A percentile compares a stretch with the other conserved stretches of the same genome.
Evolutionary conservation across 208 protist genomes (phyloP).

Genomic region (Naegleria lovaniensis): DNA sequence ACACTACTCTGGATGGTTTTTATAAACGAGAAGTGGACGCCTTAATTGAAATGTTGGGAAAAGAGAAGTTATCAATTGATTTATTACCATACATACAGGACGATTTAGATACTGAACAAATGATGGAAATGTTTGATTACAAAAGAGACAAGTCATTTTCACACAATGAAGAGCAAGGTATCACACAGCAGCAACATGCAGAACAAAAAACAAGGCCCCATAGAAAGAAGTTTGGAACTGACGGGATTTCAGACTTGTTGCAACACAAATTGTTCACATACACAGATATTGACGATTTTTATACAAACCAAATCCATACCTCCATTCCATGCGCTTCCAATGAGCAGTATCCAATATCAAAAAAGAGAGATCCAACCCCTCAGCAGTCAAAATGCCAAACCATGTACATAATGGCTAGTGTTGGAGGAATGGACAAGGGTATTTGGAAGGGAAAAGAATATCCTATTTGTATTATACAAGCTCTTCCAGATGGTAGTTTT

Average conservation of each 20-base stretch:
- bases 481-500: slow-evolving; percentile 8
- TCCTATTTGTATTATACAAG: neutral
- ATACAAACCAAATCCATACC: neutral
- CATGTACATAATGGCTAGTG: slow-evolving; percentile 2
- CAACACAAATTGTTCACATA: neutral
- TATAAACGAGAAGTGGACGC: neutral
- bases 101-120: neutral
- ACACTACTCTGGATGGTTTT: neutral
- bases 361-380: neutral
- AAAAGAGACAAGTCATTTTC: neutral
- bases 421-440: neutral
- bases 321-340: neutral
- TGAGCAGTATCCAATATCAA: neutral
- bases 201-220: neutral
- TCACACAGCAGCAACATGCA: neutral
- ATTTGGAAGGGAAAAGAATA: slow-evolving; percentile 18
- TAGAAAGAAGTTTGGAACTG: neutral
- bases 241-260: neutral
- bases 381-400: neutral
- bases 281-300: neutral
- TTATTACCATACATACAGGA: neutral
- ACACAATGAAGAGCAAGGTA: neutral
- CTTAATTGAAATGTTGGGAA: neutral
- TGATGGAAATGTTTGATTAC: no score
- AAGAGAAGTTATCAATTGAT: neutral